phyloP scores from a whole-genome alignment of 345 rosid genomes.

The Clarkia xantiana region DNA sequence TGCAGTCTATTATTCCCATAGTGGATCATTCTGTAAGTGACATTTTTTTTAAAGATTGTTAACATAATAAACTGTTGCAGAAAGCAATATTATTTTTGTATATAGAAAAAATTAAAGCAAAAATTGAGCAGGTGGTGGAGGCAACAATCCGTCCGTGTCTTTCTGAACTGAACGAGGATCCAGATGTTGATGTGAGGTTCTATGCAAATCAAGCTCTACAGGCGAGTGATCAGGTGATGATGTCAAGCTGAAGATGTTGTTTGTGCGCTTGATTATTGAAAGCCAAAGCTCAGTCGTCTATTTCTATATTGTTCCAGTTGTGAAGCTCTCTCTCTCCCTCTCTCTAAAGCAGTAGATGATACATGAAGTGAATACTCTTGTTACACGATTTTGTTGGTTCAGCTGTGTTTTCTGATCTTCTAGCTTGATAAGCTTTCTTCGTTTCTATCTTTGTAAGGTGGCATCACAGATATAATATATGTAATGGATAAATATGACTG shows the following conservation, averaged over 20 bases:
- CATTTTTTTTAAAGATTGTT: neutral
- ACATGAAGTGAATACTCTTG: too few relatives aligned
- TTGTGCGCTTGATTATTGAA: neutral
- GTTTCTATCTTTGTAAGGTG: too few relatives aligned
- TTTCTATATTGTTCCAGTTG: too few relatives aligned
- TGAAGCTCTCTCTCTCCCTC: too few relatives aligned
- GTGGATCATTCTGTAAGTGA: constrained; percentile 9
- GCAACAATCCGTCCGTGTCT: constrained; percentile 48
- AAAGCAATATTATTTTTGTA: neutral
- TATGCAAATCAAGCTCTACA: constrained; percentile 49
- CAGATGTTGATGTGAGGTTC: constrained; percentile 70
- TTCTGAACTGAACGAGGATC: constrained; percentile 60
- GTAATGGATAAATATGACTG: too few relatives aligned
- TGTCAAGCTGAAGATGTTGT: constrained; percentile 26
- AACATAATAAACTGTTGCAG: neutral
- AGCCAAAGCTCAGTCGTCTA: too few relatives aligned
- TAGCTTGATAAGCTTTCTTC: too few relatives aligned
- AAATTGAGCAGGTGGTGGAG: constrained; percentile 69
- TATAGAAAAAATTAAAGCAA: neutral
- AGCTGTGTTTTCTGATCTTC: too few relatives aligned
- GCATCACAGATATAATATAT: too few relatives aligned
- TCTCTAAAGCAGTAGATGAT: too few relatives aligned
- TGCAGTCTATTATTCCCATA: constrained; percentile 77
- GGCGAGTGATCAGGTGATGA: constrained; percentile 42
- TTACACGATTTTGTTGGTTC: too few relatives aligned